phyloP scores from a whole-genome alignment of 495 filamentous ascomycete species.

The Penicillium salamii region DNA sequence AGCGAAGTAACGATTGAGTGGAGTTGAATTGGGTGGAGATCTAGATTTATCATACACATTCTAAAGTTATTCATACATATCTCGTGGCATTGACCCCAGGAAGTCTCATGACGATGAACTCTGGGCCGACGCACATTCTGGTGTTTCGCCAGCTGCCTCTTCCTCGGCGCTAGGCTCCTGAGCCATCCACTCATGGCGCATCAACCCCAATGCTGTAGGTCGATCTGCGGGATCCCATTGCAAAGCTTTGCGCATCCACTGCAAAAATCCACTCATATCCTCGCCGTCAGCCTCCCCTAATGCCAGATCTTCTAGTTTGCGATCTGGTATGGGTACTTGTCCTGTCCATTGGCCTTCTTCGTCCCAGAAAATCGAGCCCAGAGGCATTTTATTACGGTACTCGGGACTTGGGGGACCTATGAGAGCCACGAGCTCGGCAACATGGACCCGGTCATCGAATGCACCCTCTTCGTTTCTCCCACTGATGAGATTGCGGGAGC shows the following conservation, averaged over 20 bases:
- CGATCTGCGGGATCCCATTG: constrained; percentile 43
- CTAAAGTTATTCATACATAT: too few relatives aligned
- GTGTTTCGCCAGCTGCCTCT: neutral
- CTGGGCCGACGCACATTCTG: neutral
- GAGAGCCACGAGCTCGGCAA: constrained; percentile 36
- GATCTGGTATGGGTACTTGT: constrained; percentile 13
- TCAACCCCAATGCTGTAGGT: constrained; percentile 35
- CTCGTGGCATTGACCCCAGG: too few relatives aligned
- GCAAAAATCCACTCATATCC: constrained; percentile 36
- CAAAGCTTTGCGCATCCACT: constrained; percentile 37
- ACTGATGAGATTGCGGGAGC: neutral
- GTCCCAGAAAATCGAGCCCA: constrained; percentile 16
- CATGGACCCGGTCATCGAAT: constrained; percentile 25
- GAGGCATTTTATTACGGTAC: constrained; percentile 20
- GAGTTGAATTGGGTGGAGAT: too few relatives aligned
- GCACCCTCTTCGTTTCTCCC: constrained; percentile 4
- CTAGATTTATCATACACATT: too few relatives aligned
- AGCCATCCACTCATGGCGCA: constrained; percentile 38
- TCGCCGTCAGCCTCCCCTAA: constrained; percentile 16
- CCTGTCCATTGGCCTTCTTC: constrained; percentile 9
- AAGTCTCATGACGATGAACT: neutral
- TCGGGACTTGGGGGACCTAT: constrained; percentile 38
- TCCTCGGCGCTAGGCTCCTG: neutral
- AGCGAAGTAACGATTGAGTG: too few relatives aligned
- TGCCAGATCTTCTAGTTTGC: constrained; percentile 10